Evolutionary conservation across 148 eudicot genomes (phyloP).

Genomic region (Amaranthus hypochondriacus): DNA sequence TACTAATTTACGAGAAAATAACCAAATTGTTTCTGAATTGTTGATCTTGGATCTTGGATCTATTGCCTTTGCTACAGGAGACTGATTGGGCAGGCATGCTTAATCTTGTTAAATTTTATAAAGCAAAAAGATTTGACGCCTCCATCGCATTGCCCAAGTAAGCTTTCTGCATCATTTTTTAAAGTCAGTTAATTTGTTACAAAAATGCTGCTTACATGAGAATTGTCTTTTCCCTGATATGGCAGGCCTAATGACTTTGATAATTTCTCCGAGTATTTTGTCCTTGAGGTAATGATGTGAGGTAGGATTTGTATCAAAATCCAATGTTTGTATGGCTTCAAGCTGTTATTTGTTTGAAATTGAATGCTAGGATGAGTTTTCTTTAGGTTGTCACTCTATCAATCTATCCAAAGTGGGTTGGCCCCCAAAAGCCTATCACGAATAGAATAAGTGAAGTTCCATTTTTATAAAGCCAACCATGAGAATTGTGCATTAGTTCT

Average conservation of each 20-base stretch:
- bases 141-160: conserved; percentile 90
- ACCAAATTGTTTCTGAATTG: neutral
- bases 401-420: neutral
- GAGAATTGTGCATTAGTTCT: too few species aligned
- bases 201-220: conserved; percentile 5
- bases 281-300: conserved; percentile 98
- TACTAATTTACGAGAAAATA: neutral
- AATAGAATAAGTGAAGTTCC: neutral
- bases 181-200: neutral
- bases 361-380: neutral
- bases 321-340: conserved; percentile 4
- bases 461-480: too few species aligned
- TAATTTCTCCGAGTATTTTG: conserved; percentile 88
- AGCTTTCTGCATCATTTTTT: conserved; percentile 25
- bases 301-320: conserved; percentile 66
- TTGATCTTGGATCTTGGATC: neutral
- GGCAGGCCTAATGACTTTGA: conserved; percentile 93
- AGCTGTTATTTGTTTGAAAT: neutral
- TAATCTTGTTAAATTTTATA: conserved; percentile 72
- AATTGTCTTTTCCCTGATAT: conserved; percentile 17
- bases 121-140: conserved; percentile 77
- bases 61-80: conserved; percentile 43
- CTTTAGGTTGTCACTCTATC: neutral
- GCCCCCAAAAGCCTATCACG: neutral
- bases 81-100: conserved; percentile 89